phyloP scores from a whole-genome alignment of 164 flowering plant genomes.

The Annona squamosa region DNA sequence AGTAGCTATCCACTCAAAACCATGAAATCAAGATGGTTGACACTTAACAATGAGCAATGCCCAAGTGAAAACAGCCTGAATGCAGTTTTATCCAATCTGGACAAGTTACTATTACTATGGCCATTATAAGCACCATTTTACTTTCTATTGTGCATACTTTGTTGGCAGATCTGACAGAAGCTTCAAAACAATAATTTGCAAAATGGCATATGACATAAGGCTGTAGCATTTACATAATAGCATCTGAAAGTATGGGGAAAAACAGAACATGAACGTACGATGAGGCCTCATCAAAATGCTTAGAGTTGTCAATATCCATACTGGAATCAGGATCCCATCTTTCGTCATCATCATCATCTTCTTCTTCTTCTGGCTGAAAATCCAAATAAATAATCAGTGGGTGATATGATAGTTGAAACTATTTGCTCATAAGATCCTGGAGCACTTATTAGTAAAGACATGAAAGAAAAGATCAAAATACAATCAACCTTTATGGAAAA shows the following conservation, averaged over 20 bases:
- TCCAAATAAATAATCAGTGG: constrained; percentile 2
- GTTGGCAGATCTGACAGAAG: no score
- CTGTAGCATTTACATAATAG: background rate
- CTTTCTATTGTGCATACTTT: no score
- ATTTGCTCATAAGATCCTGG: background rate
- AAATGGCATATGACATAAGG: background rate
- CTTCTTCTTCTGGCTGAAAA: constrained; percentile 61
- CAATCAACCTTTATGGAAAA: background rate
- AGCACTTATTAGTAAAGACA: background rate
- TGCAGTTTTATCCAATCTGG: background rate
- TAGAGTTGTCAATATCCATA: constrained; percentile 42
- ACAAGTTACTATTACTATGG: background rate
- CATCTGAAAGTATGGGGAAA: background rate
- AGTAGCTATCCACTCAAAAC: background rate
- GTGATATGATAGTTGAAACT: background rate
- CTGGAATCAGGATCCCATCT: constrained; percentile 64
- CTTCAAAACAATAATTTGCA: background rate
- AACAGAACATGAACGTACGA: constrained; percentile 20
- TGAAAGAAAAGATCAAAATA: background rate
- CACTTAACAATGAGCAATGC: background rate
- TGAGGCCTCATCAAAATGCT: constrained; percentile 23
- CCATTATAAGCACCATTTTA: background rate
- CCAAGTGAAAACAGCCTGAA: no score
- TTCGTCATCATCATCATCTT: constrained; percentile 50
- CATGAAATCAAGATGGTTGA: background rate